Conservation (phyloP, 2,329 filamentous ascomycete genomes). For the Aspergillus persii region DNA sequence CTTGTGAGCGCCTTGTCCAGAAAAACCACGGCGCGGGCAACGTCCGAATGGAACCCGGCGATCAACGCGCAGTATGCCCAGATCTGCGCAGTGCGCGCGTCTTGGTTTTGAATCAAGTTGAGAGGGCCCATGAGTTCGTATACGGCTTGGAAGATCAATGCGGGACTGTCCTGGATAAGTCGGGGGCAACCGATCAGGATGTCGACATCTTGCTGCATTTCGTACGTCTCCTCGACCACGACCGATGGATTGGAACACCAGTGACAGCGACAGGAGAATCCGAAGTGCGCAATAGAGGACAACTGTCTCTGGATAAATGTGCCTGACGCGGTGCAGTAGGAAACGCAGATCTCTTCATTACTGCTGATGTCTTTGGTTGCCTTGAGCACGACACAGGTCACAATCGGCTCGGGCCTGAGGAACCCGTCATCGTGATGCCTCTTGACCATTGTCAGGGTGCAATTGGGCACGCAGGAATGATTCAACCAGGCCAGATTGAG, state of each 20-base stretch:
- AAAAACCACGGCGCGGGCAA: conserved; percentile 21
- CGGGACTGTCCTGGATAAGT: conserved; percentile 10
- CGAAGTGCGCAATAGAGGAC: neutral
- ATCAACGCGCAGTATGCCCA: conserved; percentile 24
- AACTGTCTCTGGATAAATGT: neutral
- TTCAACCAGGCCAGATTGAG: conserved; percentile 20
- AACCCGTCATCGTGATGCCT: neutral
- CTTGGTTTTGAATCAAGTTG: conserved; percentile 3
- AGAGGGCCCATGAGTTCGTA: conserved; percentile 9
- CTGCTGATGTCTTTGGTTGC: neutral
- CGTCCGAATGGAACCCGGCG: conserved; percentile 23
- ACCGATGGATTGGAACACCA: neutral
- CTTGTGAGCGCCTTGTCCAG: conserved; percentile 12
- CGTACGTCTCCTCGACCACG: neutral
- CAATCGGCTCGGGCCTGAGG: neutral
- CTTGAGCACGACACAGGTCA: neutral
- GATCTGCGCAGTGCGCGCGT: conserved; percentile 15
- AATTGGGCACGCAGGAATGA: conserved; percentile 27
- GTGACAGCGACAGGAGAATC: neutral
- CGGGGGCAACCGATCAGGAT: neutral
- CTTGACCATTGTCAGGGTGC: conserved; percentile 8
- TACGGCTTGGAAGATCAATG: conserved; percentile 11
- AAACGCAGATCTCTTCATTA: neutral
- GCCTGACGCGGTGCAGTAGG: neutral
- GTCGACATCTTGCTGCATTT: neutral